Evolutionary conservation across 768 basidiomycete genomes (phyloP), one percentile per base, ranked within the genome.

Genomic region (Amanita pseudoporphyria): DNA sequence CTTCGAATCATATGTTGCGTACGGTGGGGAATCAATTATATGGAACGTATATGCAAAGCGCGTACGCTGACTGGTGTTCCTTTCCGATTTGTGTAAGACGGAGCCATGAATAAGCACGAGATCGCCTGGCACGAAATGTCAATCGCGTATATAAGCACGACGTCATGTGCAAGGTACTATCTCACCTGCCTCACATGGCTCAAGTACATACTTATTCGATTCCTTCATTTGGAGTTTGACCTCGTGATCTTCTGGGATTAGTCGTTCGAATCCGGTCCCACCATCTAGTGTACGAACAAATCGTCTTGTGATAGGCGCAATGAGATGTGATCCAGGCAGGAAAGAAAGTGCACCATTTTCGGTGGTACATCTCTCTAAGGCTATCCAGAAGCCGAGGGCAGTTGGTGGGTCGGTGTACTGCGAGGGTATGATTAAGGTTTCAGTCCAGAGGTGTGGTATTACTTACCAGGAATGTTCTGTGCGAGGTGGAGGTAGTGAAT

Each of bases 311-410:
- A 94, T 79, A 1, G 81, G 77, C 2, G 78, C 70, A 0, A 72
- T 76, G 28, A 84, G 73, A 64, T 99, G 96, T 1, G 92, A 94
- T 18, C 94, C 92, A 0, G 94, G 93, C 2, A 89, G 71, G 66
- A 94, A 95, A 4, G 84, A 88, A 5, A 93, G 74, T 6, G 91
- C 89, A 7, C 92, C 92, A 57, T 94, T 94, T 38, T 68, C 66
- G 2, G 75, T 60, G 5, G 92, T 93, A 64, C 93, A 96, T 52
- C 78, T 74, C 63, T 98, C 95, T 32, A 99, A 70, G 0, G 95
- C 89, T 51, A 98, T 87, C 96, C 96, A 99, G 62, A 94, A 90
- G 2, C 96, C 96, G 18, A 98, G 76, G 0, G 96, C 96, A 7
- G 81, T 82, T 0, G 88, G 88, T 9, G 96, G 96, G 35, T 87